Evolutionary conservation across 2,329 filamentous ascomycete species (phyloP).

Genomic region (Penicillium occitanis): DNA sequence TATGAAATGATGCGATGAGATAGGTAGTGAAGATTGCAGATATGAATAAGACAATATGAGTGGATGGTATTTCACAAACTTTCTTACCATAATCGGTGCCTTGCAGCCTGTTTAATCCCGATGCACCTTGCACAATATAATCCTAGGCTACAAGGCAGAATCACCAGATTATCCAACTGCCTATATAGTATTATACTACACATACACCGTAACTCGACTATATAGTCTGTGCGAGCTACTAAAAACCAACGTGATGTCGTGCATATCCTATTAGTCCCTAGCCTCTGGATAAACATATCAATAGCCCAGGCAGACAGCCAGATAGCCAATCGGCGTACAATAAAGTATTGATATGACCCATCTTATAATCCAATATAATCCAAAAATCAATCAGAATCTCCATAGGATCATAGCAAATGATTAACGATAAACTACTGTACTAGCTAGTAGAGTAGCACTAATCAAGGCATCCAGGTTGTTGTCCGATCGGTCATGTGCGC

Average conservation of each 20-base stretch:
- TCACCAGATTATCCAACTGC: background rate
- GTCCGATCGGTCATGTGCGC: slow-evolving; percentile 9
- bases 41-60: background rate
- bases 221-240: slow-evolving; percentile 9
- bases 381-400: background rate
- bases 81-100: background rate
- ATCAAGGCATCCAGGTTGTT: slow-evolving; percentile 1
- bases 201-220: background rate
- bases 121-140: background rate
- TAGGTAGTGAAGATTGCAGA: background rate
- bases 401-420: background rate
- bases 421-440: slow-evolving; percentile 1
- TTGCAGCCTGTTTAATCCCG: background rate
- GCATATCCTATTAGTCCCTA: slow-evolving; percentile 3
- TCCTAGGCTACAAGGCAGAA: slow-evolving; percentile 7
- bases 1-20: background rate
- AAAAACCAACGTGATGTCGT: slow-evolving; percentile 6
- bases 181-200: background rate
- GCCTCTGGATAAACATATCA: background rate
- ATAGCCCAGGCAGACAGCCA: background rate
- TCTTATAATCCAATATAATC: background rate
- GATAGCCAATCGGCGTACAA: slow-evolving; percentile 1
- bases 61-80: background rate
- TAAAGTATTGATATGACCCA: background rate
- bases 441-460: slow-evolving; percentile 3